phyloP scores from a whole-genome alignment of 2,329 filamentous ascomycete genomes.

The Colletotrichum melonis region DNA sequence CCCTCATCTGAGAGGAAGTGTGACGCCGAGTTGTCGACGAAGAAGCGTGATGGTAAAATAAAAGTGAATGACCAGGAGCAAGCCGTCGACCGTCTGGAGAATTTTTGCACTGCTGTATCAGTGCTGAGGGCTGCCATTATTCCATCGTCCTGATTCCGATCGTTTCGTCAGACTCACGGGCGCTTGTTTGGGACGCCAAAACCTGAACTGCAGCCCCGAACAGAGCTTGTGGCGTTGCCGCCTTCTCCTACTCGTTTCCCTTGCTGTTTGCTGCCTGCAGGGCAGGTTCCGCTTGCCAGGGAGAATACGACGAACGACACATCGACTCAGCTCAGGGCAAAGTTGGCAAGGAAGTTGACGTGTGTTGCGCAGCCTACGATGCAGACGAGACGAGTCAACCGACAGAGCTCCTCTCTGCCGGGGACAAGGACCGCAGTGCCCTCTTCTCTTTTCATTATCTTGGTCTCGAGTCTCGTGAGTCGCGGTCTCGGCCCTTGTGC shows the following conservation, averaged over 20 bases:
- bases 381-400: background rate
- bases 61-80: background rate
- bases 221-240: conserved; percentile 23
- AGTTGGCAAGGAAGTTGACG: conserved; percentile 3
- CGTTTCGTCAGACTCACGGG: background rate
- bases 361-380: background rate
- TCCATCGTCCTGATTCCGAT: conserved; percentile 1
- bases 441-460: conserved; percentile 27
- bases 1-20: conserved; percentile 8
- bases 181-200: background rate
- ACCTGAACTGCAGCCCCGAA: background rate
- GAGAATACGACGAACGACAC: conserved; percentile 3
- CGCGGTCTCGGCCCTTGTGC: conserved; percentile 5
- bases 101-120: background rate
- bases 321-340: background rate
- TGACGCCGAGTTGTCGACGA: background rate
- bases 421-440: background rate
- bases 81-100: background rate
- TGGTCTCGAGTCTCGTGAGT: conserved; percentile 19
- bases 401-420: background rate
- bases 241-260: conserved; percentile 8
- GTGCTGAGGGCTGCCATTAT: conserved; percentile 12
- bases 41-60: background rate
- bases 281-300: conserved; percentile 20
- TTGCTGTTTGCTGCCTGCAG: conserved; percentile 5